Evolutionary conservation across 1,139 yeast genomes (phyloP).

Genomic region (Candida glucosophila): DNA sequence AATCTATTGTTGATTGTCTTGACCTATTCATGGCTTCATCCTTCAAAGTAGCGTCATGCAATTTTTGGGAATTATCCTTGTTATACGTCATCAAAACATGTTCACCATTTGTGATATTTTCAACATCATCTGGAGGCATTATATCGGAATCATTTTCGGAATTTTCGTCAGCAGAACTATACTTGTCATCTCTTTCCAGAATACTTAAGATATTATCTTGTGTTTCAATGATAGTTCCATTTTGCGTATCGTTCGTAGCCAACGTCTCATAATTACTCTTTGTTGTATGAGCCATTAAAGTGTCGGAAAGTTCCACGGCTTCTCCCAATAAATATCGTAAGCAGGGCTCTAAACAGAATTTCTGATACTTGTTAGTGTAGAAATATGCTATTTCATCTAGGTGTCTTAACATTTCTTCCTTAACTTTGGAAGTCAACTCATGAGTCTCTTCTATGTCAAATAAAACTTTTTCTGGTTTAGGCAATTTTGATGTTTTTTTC

Average conservation of each 20-base stretch:
- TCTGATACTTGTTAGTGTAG: constrained; percentile 45
- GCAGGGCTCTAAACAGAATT: constrained; percentile 75
- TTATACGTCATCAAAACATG: constrained; percentile 11
- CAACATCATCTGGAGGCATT: constrained; percentile 17
- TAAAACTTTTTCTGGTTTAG: constrained; percentile 17
- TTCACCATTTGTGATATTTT: not conserved
- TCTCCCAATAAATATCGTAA: constrained; percentile 79
- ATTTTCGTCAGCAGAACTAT: constrained; percentile 24
- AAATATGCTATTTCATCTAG: constrained; percentile 49
- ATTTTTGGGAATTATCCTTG: not conserved
- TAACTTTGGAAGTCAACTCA: constrained; percentile 43
- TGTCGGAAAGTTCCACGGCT: constrained; percentile 44
- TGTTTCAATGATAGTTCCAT: constrained; percentile 33
- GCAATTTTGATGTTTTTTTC: not conserved
- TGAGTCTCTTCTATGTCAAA: constrained; percentile 74
- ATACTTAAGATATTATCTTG: constrained; percentile 14
- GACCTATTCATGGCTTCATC: constrained; percentile 23
- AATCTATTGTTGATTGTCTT: constrained; percentile 42
- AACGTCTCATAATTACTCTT: constrained; percentile 14
- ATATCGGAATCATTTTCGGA: constrained; percentile 24
- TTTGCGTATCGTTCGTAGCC: constrained; percentile 22
- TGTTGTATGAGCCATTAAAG: constrained; percentile 13
- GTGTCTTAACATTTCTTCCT: constrained; percentile 40
- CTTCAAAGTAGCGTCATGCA: constrained; percentile 15
- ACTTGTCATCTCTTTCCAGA: constrained; percentile 12